Evolutionary conservation across 495 filamentous ascomycete species (phyloP).

Genomic region (Cladorrhinum samala): DNA sequence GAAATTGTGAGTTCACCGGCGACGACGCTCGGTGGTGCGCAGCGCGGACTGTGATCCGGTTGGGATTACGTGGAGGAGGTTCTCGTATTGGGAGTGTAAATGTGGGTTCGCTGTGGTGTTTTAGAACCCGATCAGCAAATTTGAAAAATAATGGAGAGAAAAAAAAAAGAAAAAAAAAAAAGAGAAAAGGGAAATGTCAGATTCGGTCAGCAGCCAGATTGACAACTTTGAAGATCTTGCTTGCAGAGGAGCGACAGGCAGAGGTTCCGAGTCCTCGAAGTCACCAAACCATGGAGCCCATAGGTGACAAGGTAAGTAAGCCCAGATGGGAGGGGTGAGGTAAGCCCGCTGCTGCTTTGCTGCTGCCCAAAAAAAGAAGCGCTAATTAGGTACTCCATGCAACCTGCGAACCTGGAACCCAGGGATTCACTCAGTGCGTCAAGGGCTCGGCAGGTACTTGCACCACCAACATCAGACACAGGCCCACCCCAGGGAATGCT

Average conservation of each 20-base stretch:
- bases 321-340: too few species aligned
- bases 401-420: too few species aligned
- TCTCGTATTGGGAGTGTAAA: conserved; percentile 25
- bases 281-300: too few species aligned
- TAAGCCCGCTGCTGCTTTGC: background rate
- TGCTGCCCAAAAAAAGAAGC: background rate
- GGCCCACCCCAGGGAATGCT: background rate
- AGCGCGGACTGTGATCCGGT: conserved; percentile 26
- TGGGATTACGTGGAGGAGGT: conserved; percentile 29
- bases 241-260: background rate
- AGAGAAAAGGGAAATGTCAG: background rate
- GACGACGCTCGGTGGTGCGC: conserved; percentile 33
- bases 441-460: too few species aligned
- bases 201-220: too few species aligned
- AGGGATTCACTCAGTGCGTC: too few species aligned
- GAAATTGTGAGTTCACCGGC: conserved; percentile 34
- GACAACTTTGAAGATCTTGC: too few species aligned
- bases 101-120: conserved; percentile 20
- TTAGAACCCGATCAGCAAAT: conserved; percentile 7
- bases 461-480: too few species aligned
- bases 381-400: too few species aligned
- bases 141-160: too few species aligned
- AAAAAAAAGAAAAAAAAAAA: conserved; percentile 1
- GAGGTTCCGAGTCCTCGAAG: too few species aligned
- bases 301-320: background rate